Evolutionary conservation across 371 early-diverging fungal species (phyloP).

Genomic region (Mycotypha africana): DNA sequence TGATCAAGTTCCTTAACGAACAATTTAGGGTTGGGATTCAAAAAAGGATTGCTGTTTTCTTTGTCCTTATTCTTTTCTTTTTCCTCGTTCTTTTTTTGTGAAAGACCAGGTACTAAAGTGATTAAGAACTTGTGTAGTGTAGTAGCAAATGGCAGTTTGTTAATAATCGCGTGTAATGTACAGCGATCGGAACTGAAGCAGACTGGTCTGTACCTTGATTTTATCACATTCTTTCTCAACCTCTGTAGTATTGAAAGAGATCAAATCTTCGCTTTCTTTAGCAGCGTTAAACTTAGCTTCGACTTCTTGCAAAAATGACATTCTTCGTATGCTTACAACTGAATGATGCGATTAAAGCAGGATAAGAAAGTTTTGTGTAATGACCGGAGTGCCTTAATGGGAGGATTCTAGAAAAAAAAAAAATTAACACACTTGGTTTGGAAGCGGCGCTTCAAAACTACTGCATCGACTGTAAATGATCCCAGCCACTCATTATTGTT

Average conservation of each 20-base stretch:
- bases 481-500: too few species aligned
- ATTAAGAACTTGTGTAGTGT: slow-evolving; percentile 11
- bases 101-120: slow-evolving; percentile 18
- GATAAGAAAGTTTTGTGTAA: too few species aligned
- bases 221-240: slow-evolving; percentile 12
- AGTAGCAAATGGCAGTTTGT: too few species aligned
- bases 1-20: slow-evolving; percentile 49
- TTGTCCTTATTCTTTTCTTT: slow-evolving; percentile 15
- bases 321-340: too few species aligned
- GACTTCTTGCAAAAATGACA: slow-evolving; percentile 12
- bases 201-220: slow-evolving; percentile 19
- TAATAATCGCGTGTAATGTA: too few species aligned
- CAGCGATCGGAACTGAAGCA: not conserved
- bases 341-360: too few species aligned
- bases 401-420: too few species aligned
- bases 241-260: slow-evolving; percentile 21
- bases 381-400: too few species aligned
- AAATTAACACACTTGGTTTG: too few species aligned
- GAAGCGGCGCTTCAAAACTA: too few species aligned
- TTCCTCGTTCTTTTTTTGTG: not conserved
- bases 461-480: too few species aligned
- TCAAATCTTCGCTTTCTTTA: slow-evolving; percentile 17
- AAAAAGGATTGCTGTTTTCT: slow-evolving; percentile 53
- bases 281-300: slow-evolving; percentile 26
- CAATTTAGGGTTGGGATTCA: slow-evolving; percentile 59